phyloP scores from a whole-genome alignment of 2,329 filamentous ascomycete genomes.

The Podosphaera xanthii region DNA sequence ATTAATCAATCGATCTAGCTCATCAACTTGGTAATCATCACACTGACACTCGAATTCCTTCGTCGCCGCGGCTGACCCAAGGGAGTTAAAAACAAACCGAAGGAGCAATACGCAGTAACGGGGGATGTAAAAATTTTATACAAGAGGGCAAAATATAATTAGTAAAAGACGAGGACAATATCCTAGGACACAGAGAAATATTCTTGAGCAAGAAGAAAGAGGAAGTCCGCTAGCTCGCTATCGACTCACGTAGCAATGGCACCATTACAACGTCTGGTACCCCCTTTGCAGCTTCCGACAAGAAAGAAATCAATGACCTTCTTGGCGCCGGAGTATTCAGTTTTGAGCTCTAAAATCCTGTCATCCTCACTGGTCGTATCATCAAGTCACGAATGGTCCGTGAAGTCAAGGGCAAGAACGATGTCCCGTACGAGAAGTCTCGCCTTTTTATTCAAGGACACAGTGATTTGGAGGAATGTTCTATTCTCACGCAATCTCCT shows the following conservation, averaged over 20 bases:
- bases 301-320: neutral
- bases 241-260: too few species aligned
- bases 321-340: neutral
- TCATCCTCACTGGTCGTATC: neutral
- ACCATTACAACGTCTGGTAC: too few species aligned
- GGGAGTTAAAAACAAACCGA: too few species aligned
- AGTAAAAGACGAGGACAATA: too few species aligned
- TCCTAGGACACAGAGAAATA: too few species aligned
- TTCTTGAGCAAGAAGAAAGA: too few species aligned
- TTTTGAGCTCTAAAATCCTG: neutral
- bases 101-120: too few species aligned
- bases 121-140: too few species aligned
- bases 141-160: too few species aligned
- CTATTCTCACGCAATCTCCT: constrained; percentile 3
- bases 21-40: neutral
- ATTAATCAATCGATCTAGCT: neutral
- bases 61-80: too few species aligned
- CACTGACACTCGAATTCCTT: neutral
- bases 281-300: too few species aligned
- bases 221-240: too few species aligned
- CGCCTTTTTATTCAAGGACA: constrained; percentile 2
- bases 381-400: neutral
- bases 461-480: constrained; percentile 1
- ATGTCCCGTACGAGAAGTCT: neutral
- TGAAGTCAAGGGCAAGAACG: neutral